Conservation (phyloP, 805 yeast genomes). For the Suhomyces sp. region DNA sequence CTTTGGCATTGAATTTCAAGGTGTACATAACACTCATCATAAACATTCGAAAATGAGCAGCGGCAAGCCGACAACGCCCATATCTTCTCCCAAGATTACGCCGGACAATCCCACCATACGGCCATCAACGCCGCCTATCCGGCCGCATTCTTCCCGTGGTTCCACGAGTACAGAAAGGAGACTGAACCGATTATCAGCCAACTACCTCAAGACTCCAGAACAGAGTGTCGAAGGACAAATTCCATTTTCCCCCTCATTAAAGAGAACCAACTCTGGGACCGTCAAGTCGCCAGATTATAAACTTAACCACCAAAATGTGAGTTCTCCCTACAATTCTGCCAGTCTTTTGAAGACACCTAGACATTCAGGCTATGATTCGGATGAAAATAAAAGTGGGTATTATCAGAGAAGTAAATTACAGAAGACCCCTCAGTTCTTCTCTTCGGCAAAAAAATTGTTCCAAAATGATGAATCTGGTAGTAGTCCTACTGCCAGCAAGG, state of each 20-base stretch:
- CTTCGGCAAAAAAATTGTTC: conserved; percentile 39
- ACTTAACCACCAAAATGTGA: conserved; percentile 22
- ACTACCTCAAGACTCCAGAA: conserved; percentile 38
- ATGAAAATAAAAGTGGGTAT: conserved; percentile 19
- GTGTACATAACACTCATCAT: too few species aligned
- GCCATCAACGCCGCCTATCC: conserved; percentile 27
- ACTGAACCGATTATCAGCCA: conserved; percentile 26
- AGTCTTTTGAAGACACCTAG: conserved; percentile 35
- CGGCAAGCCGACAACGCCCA: conserved; percentile 35
- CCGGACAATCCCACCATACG: conserved; percentile 24
- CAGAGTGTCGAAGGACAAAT: conserved; percentile 21
- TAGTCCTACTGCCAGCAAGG: conserved; percentile 19
- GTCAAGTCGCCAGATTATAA: conserved; percentile 37
- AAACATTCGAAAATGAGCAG: too few species aligned
- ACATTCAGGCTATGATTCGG: conserved; percentile 30
- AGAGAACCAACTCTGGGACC: conserved; percentile 31
- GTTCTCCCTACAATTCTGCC: conserved; percentile 27
- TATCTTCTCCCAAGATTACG: conserved; percentile 32
- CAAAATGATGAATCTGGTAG: conserved; percentile 23
- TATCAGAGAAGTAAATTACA: conserved; percentile 23
- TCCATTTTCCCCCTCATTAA: conserved; percentile 42
- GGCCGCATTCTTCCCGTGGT: neutral
- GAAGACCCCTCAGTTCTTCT: conserved; percentile 41
- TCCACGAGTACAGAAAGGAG: conserved; percentile 11
- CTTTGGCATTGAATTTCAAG: too few species aligned